Evolutionary conservation across 768 basidiomycete genomes (phyloP).

Genomic region (Paxillus involutus): DNA sequence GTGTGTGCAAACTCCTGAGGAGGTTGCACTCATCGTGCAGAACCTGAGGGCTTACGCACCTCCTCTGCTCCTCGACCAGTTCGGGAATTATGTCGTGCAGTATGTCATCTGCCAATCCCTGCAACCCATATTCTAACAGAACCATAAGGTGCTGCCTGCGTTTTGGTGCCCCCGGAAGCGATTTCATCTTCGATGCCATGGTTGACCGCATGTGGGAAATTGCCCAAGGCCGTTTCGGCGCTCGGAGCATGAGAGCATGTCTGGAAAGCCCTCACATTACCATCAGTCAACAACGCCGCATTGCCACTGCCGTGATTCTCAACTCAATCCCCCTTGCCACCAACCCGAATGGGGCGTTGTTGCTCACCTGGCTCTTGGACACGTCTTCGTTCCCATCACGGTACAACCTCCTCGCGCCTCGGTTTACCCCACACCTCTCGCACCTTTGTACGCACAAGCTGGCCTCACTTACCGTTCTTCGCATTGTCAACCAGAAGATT

Average conservation of each 20-base stretch:
- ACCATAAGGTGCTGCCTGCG: slow-evolving; percentile 78
- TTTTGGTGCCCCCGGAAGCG: slow-evolving; percentile 86
- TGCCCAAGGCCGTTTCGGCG: slow-evolving; percentile 96
- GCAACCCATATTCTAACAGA: slow-evolving; percentile 5
- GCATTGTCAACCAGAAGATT: slow-evolving; percentile 95
- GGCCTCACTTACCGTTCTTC: slow-evolving; percentile 90
- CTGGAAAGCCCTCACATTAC: slow-evolving; percentile 89
- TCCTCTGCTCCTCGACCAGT: slow-evolving; percentile 90
- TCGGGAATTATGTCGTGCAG: slow-evolving; percentile 93
- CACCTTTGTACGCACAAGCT: slow-evolving; percentile 98
- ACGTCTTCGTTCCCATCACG: slow-evolving; percentile 94
- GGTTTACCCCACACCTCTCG: slow-evolving; percentile 94
- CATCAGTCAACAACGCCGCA: slow-evolving; percentile 88
- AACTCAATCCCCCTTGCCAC: slow-evolving; percentile 98
- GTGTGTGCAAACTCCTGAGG: slow-evolving; percentile 85
- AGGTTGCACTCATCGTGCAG: slow-evolving; percentile 80
- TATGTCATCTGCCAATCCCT: slow-evolving; percentile 39
- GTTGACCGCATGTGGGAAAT: slow-evolving; percentile 98
- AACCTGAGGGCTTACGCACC: slow-evolving; percentile 91
- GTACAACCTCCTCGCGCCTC: slow-evolving; percentile 90
- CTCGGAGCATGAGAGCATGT: slow-evolving; percentile 96
- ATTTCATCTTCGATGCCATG: slow-evolving; percentile 98
- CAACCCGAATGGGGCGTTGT: slow-evolving; percentile 93
- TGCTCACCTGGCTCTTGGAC: slow-evolving; percentile 96
- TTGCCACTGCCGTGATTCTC: slow-evolving; percentile 90